Conservation (phyloP, 2,329 filamentous ascomycete genomes). For the Colletotrichum tamarilloi region DNA sequence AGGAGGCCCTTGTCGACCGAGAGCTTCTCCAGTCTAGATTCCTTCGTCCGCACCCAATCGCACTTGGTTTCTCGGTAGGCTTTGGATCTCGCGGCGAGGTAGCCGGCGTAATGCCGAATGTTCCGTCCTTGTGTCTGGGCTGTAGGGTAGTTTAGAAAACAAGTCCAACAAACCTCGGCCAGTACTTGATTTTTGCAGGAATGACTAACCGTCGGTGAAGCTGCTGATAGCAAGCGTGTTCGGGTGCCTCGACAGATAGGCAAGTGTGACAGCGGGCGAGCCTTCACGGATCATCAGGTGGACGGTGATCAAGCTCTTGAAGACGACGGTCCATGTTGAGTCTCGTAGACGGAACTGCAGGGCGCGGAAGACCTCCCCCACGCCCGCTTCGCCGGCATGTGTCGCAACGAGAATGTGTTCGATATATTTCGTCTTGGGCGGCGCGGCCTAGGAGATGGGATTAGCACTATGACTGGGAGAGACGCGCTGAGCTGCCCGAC, state of each 20-base stretch:
- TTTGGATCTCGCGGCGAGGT: slow-evolving; percentile 83
- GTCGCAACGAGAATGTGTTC: slow-evolving; percentile 97
- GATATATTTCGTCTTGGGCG: slow-evolving; percentile 99
- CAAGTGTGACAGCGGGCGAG: slow-evolving; percentile 86
- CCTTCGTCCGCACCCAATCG: slow-evolving; percentile 88
- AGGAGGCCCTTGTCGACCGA: slow-evolving; percentile 92
- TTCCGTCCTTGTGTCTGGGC: slow-evolving; percentile 96
- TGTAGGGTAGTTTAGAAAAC: slow-evolving; percentile 48
- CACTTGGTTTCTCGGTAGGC: slow-evolving; percentile 86
- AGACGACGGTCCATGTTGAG: slow-evolving; percentile 99
- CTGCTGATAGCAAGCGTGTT: slow-evolving; percentile 87
- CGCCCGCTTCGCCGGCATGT: slow-evolving; percentile 91
- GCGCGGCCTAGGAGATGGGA: slow-evolving; percentile 60
- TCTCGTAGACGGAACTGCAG: slow-evolving; percentile 90
- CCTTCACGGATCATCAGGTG: slow-evolving; percentile 99
- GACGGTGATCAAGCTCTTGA: slow-evolving; percentile 95
- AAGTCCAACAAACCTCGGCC: background rate
- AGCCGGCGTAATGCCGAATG: slow-evolving; percentile 90
- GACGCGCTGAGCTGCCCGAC: slow-evolving; percentile 5
- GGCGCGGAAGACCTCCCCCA: slow-evolving; percentile 94
- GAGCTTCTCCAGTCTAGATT: slow-evolving; percentile 85
- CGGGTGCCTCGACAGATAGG: slow-evolving; percentile 84
- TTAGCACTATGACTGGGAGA: slow-evolving; percentile 32
- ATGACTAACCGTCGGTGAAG: slow-evolving; percentile 85
- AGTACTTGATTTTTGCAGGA: background rate